phyloP scores from a whole-genome alignment of 108 stramenopile genomes.

The Skeletonema grethae region DNA sequence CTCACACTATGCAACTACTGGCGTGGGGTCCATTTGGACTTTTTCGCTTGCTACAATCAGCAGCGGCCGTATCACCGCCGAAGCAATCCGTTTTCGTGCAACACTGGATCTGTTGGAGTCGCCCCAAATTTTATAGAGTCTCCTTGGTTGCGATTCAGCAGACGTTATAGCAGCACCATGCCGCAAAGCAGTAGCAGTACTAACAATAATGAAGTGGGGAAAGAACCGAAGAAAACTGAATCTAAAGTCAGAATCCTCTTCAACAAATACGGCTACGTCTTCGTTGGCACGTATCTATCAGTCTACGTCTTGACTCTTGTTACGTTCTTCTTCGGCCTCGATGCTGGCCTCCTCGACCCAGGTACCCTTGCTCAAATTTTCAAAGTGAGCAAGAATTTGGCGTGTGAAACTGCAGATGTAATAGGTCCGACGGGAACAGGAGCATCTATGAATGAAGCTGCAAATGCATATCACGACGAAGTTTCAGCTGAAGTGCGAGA shows the following conservation, averaged over 20 bases:
- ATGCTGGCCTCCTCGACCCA: constrained; percentile 77
- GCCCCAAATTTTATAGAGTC: neutral
- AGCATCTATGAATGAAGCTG: constrained; percentile 49
- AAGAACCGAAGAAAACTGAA: constrained; percentile 9
- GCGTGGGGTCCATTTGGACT: neutral
- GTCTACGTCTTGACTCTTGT: constrained; percentile 69
- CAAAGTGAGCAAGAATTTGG: constrained; percentile 48
- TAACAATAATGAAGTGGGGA: neutral
- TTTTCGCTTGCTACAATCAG: neutral
- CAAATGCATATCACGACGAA: constrained; percentile 36
- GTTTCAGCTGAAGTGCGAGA: constrained; percentile 45
- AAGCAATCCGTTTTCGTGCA: neutral
- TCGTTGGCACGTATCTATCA: constrained; percentile 70
- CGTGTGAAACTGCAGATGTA: constrained; percentile 40
- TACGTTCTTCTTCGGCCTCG: constrained; percentile 62
- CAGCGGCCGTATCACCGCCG: constrained; percentile 5
- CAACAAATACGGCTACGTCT: constrained; percentile 68
- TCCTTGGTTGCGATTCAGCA: neutral
- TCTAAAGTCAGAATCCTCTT: constrained; percentile 28
- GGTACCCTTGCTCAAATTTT: constrained; percentile 50
- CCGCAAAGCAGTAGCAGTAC: constrained; percentile 1
- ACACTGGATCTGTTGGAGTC: neutral
- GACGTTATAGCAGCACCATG: constrained; percentile 6
- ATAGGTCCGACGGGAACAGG: constrained; percentile 43
- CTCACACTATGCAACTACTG: neutral